Evolutionary conservation across 192 early-diverging fungal species (phyloP), one percentile per base, ranked within the genome.

Genomic region (Podila clonocystis): DNA sequence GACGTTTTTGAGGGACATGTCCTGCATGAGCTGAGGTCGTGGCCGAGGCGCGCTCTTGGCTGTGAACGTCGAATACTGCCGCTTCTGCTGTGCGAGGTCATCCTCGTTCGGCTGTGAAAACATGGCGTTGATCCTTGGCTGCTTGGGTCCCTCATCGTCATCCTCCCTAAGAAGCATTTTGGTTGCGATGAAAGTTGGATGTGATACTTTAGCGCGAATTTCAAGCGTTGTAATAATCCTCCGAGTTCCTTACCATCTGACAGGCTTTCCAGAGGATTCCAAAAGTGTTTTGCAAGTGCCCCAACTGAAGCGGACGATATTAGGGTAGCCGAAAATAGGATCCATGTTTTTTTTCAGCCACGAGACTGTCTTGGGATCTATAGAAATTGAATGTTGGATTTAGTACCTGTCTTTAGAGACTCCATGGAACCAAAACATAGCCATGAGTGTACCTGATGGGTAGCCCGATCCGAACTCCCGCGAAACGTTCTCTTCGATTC

Each of bases 281-380:
- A 97, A 77, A 45, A 92, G 67, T 24, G 91, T 95, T 2, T 82
- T 89, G 67, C 91, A 91, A 20, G 98, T 99, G 2, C 92, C 87
- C 97, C 98, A 99, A 66, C 95, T 95, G 85, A 99, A 99, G 17
- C 98, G 91, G 13, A 97, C 92, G 30, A 98, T 82, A 12, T 87
- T 89, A 0, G 98, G 98, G 80, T 89, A 99, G 0, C 97, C 98
- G 89, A 99, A 99, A 4, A 99, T 89, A 0, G 82, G 86, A 66
- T 97, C 95, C 34, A 94, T 75, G 66, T 92, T 90, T 0, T 87
- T 67, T 34, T 90, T 88, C 19, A 99, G 76, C 98, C 98, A 99
- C 33, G 82, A 72, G 0, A 94, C 87, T 0, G 98, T 99, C 66
- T 95, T 94, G 0, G 97, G 97, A 84, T 99, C 97, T 89, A 73